Conservation (phyloP, 2,329 filamentous ascomycete genomes). For the Fonsecaea erecta region DNA sequence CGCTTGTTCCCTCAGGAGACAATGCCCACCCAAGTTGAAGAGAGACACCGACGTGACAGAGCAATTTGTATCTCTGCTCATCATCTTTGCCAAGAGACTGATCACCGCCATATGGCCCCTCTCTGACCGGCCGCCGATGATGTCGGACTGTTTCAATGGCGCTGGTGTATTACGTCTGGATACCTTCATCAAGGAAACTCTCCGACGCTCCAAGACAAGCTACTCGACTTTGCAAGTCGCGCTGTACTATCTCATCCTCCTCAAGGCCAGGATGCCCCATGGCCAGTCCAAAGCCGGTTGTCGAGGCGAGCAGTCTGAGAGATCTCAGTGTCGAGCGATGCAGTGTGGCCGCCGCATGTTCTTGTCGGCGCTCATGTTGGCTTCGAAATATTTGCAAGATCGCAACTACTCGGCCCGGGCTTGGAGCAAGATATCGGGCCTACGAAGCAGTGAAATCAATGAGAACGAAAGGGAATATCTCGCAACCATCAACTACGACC, state of each 20-base stretch:
- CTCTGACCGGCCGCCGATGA: slow-evolving; percentile 77
- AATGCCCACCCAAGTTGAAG: slow-evolving; percentile 31
- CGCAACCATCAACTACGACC: slow-evolving; percentile 85
- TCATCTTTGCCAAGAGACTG: slow-evolving; percentile 93
- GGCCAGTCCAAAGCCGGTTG: slow-evolving; percentile 63
- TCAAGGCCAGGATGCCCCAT: slow-evolving; percentile 85
- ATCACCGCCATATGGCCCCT: slow-evolving; percentile 97
- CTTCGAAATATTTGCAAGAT: slow-evolving; percentile 97
- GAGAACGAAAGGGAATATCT: slow-evolving; percentile 95
- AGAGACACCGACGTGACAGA: slow-evolving; percentile 37
- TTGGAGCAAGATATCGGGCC: slow-evolving; percentile 99
- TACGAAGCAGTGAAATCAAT: slow-evolving; percentile 92
- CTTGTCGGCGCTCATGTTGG: slow-evolving; percentile 87
- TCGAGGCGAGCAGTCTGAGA: slow-evolving; percentile 50
- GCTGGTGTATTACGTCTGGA: slow-evolving; percentile 85
- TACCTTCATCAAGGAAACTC: slow-evolving; percentile 96
- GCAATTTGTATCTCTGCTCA: slow-evolving; percentile 36
- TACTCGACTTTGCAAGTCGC: slow-evolving; percentile 98
- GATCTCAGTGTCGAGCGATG: slow-evolving; percentile 65
- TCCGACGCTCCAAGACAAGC: slow-evolving; percentile 91
- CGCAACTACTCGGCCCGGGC: slow-evolving; percentile 96
- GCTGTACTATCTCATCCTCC: slow-evolving; percentile 91
- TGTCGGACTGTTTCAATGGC: slow-evolving; percentile 65
- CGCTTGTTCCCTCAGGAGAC: slow-evolving; percentile 15
- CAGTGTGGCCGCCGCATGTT: slow-evolving; percentile 99